Percentiles rank a stretch among this genome's conserved stretches.
phyloP scores from a whole-genome alignment of 345 rosid species.

The Eucalyptus guilfoylei region DNA sequence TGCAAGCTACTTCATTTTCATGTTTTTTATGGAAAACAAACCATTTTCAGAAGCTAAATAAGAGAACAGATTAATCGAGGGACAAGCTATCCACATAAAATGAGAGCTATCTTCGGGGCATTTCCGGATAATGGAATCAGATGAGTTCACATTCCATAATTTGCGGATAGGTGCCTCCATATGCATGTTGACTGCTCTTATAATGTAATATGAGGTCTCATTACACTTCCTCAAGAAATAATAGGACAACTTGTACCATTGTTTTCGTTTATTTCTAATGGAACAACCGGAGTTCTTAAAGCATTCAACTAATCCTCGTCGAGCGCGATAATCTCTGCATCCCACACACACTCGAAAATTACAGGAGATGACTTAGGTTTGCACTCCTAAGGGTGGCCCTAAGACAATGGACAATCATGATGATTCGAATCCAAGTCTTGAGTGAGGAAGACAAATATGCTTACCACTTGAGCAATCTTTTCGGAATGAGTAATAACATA shows the following conservation, averaged over 20 bases:
- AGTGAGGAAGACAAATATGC: not conserved
- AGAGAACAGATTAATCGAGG: not conserved
- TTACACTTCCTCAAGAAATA: not conserved
- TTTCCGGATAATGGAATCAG: not conserved
- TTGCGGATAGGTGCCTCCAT: not conserved
- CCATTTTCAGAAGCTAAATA: not conserved
- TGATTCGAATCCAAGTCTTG: not conserved
- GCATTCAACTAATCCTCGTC: not conserved
- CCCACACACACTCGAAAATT: not conserved
- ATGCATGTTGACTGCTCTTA: not conserved
- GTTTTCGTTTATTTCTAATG: not conserved
- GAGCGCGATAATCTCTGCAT: not conserved
- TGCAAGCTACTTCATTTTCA: not conserved
- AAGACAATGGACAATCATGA: not conserved
- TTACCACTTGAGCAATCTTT: not conserved
- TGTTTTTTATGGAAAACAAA: not conserved
- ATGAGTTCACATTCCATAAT: not conserved
- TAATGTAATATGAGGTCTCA: not conserved
- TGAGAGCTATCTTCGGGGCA: not conserved
- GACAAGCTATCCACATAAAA: not conserved
- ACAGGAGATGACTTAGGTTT: not conserved
- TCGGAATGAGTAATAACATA: not conserved
- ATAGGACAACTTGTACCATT: not conserved
- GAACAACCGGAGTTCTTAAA: not conserved
- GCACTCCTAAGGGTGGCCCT: not conserved